phyloP scores from a whole-genome alignment of 495 filamentous ascomycete genomes.

The Penicillium lagena region DNA sequence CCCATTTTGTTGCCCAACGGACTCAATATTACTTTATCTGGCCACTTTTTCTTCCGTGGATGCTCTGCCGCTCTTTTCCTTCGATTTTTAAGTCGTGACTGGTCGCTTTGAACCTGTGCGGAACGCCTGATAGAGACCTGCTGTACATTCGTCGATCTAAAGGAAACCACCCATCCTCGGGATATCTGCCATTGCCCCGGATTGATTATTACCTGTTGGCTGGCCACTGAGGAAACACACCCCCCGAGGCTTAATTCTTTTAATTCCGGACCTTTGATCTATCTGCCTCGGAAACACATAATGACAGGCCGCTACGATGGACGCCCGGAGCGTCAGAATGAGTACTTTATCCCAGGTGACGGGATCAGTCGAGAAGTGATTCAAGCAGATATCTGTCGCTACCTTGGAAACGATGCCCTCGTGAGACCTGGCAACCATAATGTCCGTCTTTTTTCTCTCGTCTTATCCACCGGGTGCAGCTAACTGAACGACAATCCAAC shows the following conservation, averaged over 20 bases:
- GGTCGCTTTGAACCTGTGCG: conserved; percentile 9
- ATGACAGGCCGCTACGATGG: conserved; percentile 40
- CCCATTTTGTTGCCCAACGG: conserved; percentile 8
- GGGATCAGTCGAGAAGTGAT: conserved; percentile 93
- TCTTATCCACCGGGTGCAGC: too few species aligned
- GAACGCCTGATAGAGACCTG: conserved; percentile 18
- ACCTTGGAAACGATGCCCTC: conserved; percentile 85
- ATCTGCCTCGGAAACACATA: conserved; percentile 17
- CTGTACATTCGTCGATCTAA: conserved; percentile 22
- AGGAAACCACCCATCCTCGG: conserved; percentile 6
- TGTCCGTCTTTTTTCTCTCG: conserved; percentile 43
- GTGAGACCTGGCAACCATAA: conserved; percentile 79
- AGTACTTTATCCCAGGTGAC: conserved; percentile 83
- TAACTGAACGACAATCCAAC: conserved; percentile 10
- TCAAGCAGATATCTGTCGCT: conserved; percentile 90
- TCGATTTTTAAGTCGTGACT: conserved; percentile 16
- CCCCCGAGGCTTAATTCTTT: not conserved
- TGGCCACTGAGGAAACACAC: conserved; percentile 30
- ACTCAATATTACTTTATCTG: conserved; percentile 8
- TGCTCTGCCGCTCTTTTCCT: not conserved
- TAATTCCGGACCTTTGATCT: conserved; percentile 14
- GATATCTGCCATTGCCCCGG: conserved; percentile 7
- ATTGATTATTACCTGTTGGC: conserved; percentile 17
- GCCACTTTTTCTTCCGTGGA: conserved; percentile 12
- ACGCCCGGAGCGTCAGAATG: conserved; percentile 56